These are phyloP conservation scores for Yamadazyma buinensis DNA, from an alignment of 1,139 yeast species.

Conservation along the genomic window DNA sequence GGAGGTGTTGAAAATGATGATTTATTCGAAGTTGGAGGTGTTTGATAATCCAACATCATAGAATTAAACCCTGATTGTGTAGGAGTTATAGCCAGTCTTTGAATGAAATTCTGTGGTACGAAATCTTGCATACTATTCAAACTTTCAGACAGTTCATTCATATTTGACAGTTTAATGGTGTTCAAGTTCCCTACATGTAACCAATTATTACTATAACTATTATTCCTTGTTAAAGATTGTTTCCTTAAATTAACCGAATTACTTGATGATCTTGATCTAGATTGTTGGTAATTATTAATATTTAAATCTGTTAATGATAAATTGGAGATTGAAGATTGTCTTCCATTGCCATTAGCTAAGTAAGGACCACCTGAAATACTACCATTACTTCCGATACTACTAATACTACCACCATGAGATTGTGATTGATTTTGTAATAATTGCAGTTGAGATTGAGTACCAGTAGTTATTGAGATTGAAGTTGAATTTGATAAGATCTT, in stretches of 20 bases:
- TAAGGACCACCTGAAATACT: conserved; percentile 6
- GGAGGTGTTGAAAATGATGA: conserved; percentile 28
- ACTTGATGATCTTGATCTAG: conserved; percentile 22
- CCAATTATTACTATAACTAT: conserved; percentile 40
- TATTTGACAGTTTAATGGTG: conserved; percentile 27
- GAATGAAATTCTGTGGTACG: conserved; percentile 40
- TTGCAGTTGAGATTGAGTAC: conserved; percentile 1
- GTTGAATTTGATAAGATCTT: conserved; percentile 26
- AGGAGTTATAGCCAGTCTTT: conserved; percentile 23
- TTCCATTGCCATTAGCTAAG: conserved; percentile 6
- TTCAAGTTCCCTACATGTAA: conserved; percentile 45
- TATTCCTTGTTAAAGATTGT: conserved; percentile 44
- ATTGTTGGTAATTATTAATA: conserved; percentile 26
- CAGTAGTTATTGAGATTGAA: conserved; percentile 18
- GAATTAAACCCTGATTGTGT: conserved; percentile 14
- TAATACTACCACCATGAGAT: background rate
- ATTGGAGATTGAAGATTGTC: conserved; percentile 40
- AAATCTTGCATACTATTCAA: conserved; percentile 44
- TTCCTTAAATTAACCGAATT: conserved; percentile 33
- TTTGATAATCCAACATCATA: conserved; percentile 43
- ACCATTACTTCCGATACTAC: background rate
- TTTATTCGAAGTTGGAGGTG: conserved; percentile 41
- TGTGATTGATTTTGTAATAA: background rate
- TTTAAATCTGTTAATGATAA: conserved; percentile 41
- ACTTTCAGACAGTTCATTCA: conserved; percentile 38